Percentiles rank a stretch among this genome's conserved stretches.
phyloP scores from a whole-genome alignment of 805 yeast genomes.

The Tetrapisispora iriomotensis region DNA sequence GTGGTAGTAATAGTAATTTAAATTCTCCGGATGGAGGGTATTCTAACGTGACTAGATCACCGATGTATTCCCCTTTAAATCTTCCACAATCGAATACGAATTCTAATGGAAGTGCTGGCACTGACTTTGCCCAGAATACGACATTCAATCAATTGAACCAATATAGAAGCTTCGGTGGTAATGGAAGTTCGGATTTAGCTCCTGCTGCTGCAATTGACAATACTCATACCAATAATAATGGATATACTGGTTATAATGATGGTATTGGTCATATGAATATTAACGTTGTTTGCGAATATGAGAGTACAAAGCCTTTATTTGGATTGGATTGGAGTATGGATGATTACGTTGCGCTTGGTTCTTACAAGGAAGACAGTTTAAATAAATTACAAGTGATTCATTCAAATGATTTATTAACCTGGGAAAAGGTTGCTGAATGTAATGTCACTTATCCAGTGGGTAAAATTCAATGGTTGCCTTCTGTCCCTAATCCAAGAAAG shows the following conservation, averaged over 20 bases:
- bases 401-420: constrained; percentile 51
- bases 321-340: constrained; percentile 28
- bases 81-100: constrained; percentile 10
- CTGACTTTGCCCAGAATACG: constrained; percentile 1
- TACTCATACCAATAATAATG: background rate
- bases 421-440: constrained; percentile 45
- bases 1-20: background rate
- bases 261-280: background rate
- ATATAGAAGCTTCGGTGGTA: constrained; percentile 7
- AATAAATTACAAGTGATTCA: constrained; percentile 52
- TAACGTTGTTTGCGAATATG: constrained; percentile 20
- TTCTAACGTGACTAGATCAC: constrained; percentile 12
- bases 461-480: constrained; percentile 28
- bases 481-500: constrained; percentile 19
- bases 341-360: constrained; percentile 28
- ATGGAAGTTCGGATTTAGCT: background rate
- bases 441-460: constrained; percentile 27
- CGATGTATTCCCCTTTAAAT: constrained; percentile 26
- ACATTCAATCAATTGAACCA: constrained; percentile 10
- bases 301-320: constrained; percentile 22
- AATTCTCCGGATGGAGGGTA: background rate
- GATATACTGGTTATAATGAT: background rate
- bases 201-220: background rate
- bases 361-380: constrained; percentile 67
- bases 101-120: background rate